A percentile compares a stretch with the other conserved stretches of the same genome.
These are phyloP conservation scores for Dorcoceras hygrometricum DNA, from an alignment of 257 asterid genomes.

Conservation along the genomic window DNA sequence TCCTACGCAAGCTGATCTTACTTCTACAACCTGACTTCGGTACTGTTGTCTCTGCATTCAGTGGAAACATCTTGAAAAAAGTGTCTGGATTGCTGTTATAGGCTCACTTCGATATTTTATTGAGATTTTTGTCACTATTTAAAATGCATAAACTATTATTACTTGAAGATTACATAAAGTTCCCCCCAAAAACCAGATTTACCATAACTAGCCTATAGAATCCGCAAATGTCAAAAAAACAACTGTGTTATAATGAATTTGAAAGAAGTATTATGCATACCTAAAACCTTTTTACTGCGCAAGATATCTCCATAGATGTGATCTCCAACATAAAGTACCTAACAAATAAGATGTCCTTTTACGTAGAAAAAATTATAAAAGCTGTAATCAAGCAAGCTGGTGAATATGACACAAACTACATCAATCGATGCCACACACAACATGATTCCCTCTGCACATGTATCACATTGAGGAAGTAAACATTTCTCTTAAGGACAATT, in stretches of 20 bases:
- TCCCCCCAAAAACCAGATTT: no score
- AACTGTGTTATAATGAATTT: neutral
- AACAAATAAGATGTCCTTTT: constrained; percentile 24
- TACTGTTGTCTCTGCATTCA: no score
- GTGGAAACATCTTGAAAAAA: no score
- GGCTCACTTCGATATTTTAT: no score
- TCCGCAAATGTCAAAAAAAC: neutral
- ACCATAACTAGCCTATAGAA: no score
- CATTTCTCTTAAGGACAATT: neutral
- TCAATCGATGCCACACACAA: constrained; percentile 20
- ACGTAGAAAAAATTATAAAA: constrained; percentile 13
- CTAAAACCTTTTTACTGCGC: constrained; percentile 90
- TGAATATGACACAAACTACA: constrained; percentile 17
- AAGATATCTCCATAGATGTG: constrained; percentile 97
- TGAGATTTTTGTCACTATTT: no score
- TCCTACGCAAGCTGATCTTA: no score
- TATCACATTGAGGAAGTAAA: neutral
- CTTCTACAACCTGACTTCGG: no score
- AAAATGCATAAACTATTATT: no score
- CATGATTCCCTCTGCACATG: neutral
- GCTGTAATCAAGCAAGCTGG: neutral
- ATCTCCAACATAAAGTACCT: constrained; percentile 99
- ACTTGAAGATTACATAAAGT: no score
- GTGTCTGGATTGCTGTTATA: no score
- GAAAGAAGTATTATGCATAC: constrained; percentile 37